These are phyloP conservation scores for Sclerotinia nivalis DNA, from an alignment of 2,329 filamentous ascomycete genomes.

Conservation along the genomic window DNA sequence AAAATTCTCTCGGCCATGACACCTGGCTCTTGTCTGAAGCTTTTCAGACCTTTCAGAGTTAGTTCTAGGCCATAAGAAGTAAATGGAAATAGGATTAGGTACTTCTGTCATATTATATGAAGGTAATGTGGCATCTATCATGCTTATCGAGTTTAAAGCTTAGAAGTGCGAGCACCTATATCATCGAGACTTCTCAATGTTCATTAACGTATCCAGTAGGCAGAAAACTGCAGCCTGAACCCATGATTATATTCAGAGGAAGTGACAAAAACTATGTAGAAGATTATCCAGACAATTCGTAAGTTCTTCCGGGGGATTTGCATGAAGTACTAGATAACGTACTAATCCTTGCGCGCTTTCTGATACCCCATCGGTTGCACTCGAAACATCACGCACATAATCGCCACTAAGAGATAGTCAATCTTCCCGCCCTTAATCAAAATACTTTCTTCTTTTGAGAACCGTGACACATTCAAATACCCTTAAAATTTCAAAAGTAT, in stretches of 20 bases:
- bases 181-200: neutral
- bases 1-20: neutral
- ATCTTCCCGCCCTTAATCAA: neutral
- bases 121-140: neutral
- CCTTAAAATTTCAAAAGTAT: slow-evolving; percentile 31
- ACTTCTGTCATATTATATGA: neutral
- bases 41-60: too few species aligned
- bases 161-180: neutral
- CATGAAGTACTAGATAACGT: neutral
- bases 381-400: neutral
- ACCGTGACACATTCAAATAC: neutral
- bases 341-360: neutral
- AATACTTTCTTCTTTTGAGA: neutral
- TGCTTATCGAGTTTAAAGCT: neutral
- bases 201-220: neutral
- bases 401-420: neutral
- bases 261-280: neutral
- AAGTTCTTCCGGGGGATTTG: neutral
- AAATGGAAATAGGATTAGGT: neutral
- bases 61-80: neutral
- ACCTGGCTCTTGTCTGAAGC: neutral
- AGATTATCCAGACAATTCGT: neutral
- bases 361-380: neutral
- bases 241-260: neutral
- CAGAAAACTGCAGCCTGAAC: neutral